A percentile compares a stretch with the other conserved stretches of the same genome.
These are phyloP conservation scores for Euphorbia celastroides DNA, from an alignment of 441 rosid genomes.

Conservation along the genomic window DNA sequence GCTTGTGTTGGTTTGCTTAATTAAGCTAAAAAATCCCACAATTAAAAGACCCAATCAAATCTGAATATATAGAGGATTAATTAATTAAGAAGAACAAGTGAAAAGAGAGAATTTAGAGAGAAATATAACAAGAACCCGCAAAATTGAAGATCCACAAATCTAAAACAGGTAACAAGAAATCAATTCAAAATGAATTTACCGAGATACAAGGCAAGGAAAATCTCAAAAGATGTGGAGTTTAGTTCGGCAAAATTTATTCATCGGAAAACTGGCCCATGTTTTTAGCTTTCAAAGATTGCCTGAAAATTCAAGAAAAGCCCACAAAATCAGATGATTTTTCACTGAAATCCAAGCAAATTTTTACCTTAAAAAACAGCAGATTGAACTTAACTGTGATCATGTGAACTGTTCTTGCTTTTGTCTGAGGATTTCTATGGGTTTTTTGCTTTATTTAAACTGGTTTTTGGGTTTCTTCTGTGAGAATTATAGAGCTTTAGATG, in stretches of 20 bases:
- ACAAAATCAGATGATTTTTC: constrained; percentile 6
- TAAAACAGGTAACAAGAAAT: constrained; percentile 33
- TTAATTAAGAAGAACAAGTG: not conserved
- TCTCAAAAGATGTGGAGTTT: constrained; percentile 40
- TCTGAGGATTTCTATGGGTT: constrained; percentile 20
- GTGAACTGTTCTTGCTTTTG: not conserved
- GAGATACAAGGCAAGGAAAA: constrained; percentile 50
- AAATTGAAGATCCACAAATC: constrained; percentile 35
- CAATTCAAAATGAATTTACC: constrained; percentile 29
- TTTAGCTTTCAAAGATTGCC: constrained; percentile 40
- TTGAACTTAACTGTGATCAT: not conserved
- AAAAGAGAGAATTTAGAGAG: constrained; percentile 26
- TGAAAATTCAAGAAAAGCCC: constrained; percentile 12
- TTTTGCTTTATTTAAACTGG: constrained; percentile 27
- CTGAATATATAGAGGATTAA: not conserved
- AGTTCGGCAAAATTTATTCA: constrained; percentile 38
- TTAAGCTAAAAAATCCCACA: not conserved
- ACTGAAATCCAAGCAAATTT: constrained; percentile 26
- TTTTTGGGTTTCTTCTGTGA: not conserved
- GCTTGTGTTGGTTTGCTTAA: not conserved
- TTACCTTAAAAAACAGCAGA: no score
- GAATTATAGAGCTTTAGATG: not conserved
- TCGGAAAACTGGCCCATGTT: constrained; percentile 37
- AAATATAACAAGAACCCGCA: constrained; percentile 26
- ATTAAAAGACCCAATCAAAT: constrained; percentile 6